Conservation (phyloP, 1,284 basidiomycete species). For the Boletus mariae region DNA sequence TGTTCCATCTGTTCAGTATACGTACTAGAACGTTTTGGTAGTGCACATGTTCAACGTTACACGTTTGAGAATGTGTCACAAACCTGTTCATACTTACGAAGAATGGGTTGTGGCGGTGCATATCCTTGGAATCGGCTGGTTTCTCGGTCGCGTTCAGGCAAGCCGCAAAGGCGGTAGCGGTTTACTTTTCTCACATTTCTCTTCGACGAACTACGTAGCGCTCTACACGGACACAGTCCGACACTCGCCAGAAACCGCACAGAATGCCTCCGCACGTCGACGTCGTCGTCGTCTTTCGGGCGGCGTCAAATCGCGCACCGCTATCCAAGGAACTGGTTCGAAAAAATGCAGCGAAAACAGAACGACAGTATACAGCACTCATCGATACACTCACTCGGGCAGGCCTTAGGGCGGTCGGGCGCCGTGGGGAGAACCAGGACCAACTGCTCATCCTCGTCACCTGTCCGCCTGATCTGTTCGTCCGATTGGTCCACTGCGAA, state of each 20-base stretch:
- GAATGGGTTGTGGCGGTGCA: neutral
- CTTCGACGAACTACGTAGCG: neutral
- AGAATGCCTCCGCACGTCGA: conserved; percentile 57
- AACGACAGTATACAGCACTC: conserved; percentile 64
- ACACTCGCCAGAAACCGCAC: neutral
- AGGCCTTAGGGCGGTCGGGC: conserved; percentile 67
- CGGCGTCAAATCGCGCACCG: conserved; percentile 41
- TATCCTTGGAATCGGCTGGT: neutral
- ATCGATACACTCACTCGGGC: conserved; percentile 57
- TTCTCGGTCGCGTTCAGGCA: neutral
- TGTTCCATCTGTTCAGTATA: neutral
- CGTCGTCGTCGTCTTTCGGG: conserved; percentile 67
- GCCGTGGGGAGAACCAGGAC: conserved; percentile 69
- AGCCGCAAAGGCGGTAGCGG: neutral
- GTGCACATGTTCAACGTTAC: neutral
- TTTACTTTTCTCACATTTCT: conserved; percentile 1
- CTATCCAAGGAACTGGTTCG: conserved; percentile 58
- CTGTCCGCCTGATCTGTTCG: conserved; percentile 62
- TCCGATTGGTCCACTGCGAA: conserved; percentile 69
- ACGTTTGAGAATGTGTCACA: neutral
- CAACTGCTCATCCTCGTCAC: conserved; percentile 79
- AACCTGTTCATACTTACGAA: too few species aligned
- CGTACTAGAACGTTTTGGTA: neutral
- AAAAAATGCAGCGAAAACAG: conserved; percentile 59
- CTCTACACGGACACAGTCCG: neutral